phyloP scores from a whole-genome alignment of 441 rosid genomes.

The Rhodomyrtus psidioides region DNA sequence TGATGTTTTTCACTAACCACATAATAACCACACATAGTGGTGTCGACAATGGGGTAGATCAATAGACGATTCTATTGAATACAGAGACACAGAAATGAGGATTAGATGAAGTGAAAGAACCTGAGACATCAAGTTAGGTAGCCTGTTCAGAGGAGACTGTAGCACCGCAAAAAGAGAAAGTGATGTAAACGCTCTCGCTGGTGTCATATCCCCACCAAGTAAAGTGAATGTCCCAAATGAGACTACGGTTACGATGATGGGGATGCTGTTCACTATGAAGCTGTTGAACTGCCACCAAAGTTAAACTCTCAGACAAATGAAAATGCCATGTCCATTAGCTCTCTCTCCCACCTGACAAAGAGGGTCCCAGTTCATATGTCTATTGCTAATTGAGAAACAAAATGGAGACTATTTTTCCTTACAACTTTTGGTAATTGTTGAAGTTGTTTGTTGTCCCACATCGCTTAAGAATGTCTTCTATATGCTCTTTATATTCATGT shows the following conservation, averaged over 20 bases:
- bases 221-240: constrained; percentile 10
- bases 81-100: background rate
- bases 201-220: constrained; percentile 10
- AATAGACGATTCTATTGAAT: background rate
- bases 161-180: constrained; percentile 8
- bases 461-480: too few species aligned
- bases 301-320: background rate
- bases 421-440: background rate
- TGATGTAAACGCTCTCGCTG: constrained; percentile 9
- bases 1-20: background rate
- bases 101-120: background rate
- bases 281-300: constrained; percentile 7
- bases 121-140: constrained; percentile 8
- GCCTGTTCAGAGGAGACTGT: constrained; percentile 6
- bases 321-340: background rate
- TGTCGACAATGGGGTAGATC: background rate
- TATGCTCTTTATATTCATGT: too few species aligned
- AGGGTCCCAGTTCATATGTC: background rate
- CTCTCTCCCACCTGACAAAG: background rate
- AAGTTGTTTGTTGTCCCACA: too few species aligned
- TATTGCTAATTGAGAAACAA: background rate
- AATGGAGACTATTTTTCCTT: background rate
- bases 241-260: constrained; percentile 3
- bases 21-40: background rate
- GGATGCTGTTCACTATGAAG: constrained; percentile 5